Conservation (phyloP, 305 asterid species). For the Rubia occidens region DNA sequence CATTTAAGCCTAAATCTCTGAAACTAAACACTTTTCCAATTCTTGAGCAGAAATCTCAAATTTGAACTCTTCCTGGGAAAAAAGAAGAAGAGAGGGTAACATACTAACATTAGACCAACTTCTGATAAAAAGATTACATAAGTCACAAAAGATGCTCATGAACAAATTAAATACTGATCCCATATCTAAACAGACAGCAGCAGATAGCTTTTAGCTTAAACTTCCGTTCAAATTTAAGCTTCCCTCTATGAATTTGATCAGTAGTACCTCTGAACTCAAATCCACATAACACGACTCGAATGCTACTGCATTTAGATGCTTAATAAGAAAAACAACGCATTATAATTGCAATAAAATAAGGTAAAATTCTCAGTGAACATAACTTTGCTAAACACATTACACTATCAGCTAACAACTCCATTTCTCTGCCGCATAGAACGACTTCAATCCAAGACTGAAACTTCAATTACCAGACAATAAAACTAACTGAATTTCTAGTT, state of each 20-base stretch:
- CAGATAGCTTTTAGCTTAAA: too few relatives aligned
- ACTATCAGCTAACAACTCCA: neutral
- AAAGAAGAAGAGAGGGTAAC: neutral
- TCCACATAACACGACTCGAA: neutral
- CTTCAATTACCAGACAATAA: slow-evolving; percentile 1
- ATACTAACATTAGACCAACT: neutral
- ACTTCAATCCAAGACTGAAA: neutral
- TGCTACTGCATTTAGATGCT: neutral
- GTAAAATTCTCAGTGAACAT: neutral
- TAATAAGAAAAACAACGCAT: neutral
- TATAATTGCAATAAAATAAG: neutral
- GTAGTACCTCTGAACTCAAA: neutral
- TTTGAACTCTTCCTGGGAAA: neutral
- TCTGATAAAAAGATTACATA: neutral
- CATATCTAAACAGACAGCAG: neutral
- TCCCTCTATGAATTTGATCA: neutral
- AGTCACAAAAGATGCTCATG: neutral
- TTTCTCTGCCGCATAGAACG: neutral
- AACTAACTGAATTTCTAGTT: neutral
- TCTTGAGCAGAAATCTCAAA: neutral
- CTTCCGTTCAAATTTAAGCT: too few relatives aligned
- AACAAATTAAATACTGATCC: neutral
- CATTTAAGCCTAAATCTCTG: neutral
- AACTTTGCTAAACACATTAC: neutral
- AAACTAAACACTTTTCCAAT: neutral